Percentiles rank a stretch among this genome's conserved stretches.
Evolutionary conservation across 2,329 filamentous ascomycete species (phyloP).

Genomic region (Fusarium verticillioides): DNA sequence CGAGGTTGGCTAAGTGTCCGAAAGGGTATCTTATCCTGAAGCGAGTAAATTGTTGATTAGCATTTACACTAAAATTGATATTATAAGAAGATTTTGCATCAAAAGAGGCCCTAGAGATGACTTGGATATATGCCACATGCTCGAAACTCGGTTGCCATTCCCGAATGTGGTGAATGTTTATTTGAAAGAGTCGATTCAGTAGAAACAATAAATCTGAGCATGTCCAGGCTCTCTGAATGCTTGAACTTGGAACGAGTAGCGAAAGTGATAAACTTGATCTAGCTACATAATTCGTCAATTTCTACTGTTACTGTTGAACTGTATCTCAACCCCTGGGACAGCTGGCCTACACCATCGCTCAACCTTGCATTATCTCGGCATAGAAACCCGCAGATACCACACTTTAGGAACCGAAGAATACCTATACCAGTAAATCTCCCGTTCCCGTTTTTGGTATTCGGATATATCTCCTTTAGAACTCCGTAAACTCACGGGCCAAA

Average conservation of each 20-base stretch:
- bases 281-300: not conserved
- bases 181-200: not conserved
- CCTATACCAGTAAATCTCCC: not conserved
- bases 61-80: not conserved
- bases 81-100: not conserved
- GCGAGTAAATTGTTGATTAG: not conserved
- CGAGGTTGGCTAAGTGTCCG: not conserved
- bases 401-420: not conserved
- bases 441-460: not conserved
- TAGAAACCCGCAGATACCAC: constrained; percentile 6
- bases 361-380: constrained; percentile 2
- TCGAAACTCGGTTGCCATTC: not conserved
- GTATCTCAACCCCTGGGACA: not conserved
- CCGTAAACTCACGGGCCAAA: not conserved
- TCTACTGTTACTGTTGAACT: not conserved
- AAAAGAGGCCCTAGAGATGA: not conserved
- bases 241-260: not conserved
- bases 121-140: too few species aligned
- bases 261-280: not conserved
- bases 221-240: not conserved
- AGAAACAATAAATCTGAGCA: not conserved
- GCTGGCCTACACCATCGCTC: constrained; percentile 5
- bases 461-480: not conserved
- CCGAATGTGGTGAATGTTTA: not conserved
- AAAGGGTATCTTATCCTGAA: not conserved